A percentile compares a stretch with the other conserved stretches of the same genome.
These are phyloP conservation scores for Crucibulum laeve DNA, from an alignment of 768 basidiomycete genomes.

Conservation along the genomic window DNA sequence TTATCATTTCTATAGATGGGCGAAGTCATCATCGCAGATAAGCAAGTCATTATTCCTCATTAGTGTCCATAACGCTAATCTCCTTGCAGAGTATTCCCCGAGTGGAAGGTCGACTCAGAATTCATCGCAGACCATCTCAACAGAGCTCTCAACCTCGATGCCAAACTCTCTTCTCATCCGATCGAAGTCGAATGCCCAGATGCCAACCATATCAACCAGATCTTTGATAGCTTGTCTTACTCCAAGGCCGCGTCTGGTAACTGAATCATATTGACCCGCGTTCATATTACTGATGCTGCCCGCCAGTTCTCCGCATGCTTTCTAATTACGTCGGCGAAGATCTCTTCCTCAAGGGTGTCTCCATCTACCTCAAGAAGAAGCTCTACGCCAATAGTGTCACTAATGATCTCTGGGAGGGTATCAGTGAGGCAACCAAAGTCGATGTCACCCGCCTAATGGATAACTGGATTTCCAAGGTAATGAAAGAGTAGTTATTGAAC, in stretches of 20 bases:
- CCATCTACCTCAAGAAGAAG: constrained; percentile 86
- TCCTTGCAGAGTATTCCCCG: constrained; percentile 60
- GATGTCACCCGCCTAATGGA: constrained; percentile 83
- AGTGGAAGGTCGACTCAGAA: constrained; percentile 78
- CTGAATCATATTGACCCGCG: constrained; percentile 7
- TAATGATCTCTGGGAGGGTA: constrained; percentile 84
- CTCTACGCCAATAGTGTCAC: constrained; percentile 84
- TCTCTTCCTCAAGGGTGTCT: constrained; percentile 82
- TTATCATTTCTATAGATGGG: too few species aligned
- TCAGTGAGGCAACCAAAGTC: constrained; percentile 65
- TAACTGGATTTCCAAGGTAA: constrained; percentile 83
- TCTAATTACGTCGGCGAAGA: constrained; percentile 86
- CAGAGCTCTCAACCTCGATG: constrained; percentile 76
- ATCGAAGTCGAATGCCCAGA: constrained; percentile 90
- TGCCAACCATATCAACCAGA: constrained; percentile 82
- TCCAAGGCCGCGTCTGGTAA: constrained; percentile 77
- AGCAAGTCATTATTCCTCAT: constrained; percentile 29
- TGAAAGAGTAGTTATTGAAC: constrained; percentile 1
- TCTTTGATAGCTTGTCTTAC: constrained; percentile 87
- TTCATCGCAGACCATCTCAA: constrained; percentile 80
- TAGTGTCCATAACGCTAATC: background rate
- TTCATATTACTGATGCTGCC: background rate
- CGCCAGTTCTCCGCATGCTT: constrained; percentile 89
- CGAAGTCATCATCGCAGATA: constrained; percentile 78
- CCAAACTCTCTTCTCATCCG: constrained; percentile 85